These are phyloP conservation scores for Rhazya stricta DNA, from an alignment of 257 asterid species.

Conservation along the genomic window DNA sequence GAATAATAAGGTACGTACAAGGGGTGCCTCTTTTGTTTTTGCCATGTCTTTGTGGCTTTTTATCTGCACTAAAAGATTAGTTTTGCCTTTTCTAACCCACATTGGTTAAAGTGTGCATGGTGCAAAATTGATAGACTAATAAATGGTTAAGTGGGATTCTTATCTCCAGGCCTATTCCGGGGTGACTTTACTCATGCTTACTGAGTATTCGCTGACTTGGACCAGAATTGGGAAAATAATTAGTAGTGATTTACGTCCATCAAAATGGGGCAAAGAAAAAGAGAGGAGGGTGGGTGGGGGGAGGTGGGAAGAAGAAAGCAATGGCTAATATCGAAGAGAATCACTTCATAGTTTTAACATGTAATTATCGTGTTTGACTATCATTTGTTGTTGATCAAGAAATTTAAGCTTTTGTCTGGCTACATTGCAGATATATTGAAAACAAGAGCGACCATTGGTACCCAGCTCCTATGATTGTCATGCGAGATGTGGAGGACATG, in stretches of 20 bases:
- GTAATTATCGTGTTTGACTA: not conserved
- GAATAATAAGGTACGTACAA: conserved; percentile 52
- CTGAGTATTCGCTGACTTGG: not conserved
- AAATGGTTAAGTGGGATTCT: not conserved
- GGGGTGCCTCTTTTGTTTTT: not conserved
- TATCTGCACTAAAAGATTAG: not conserved
- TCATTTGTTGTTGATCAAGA: not conserved
- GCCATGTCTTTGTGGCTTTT: too few relatives aligned
- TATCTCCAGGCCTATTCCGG: not conserved
- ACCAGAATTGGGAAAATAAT: not conserved
- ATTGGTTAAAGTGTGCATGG: not conserved
- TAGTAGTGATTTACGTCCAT: not conserved
- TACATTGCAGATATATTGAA: conserved; percentile 49
- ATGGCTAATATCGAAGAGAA: not conserved
- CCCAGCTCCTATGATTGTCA: conserved; percentile 62
- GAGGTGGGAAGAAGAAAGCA: too few relatives aligned
- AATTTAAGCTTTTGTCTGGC: not conserved
- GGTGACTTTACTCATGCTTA: not conserved
- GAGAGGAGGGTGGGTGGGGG: too few relatives aligned
- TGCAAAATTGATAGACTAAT: not conserved
- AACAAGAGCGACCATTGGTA: conserved; percentile 75
- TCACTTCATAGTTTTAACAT: not conserved
- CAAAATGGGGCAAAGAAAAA: not conserved
- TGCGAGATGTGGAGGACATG: conserved; percentile 86
- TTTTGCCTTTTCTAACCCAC: not conserved